Base-by-base conservation (phyloP, 768 basidiomycete species). In the Tylopilus rubrobrunneus region DNA sequence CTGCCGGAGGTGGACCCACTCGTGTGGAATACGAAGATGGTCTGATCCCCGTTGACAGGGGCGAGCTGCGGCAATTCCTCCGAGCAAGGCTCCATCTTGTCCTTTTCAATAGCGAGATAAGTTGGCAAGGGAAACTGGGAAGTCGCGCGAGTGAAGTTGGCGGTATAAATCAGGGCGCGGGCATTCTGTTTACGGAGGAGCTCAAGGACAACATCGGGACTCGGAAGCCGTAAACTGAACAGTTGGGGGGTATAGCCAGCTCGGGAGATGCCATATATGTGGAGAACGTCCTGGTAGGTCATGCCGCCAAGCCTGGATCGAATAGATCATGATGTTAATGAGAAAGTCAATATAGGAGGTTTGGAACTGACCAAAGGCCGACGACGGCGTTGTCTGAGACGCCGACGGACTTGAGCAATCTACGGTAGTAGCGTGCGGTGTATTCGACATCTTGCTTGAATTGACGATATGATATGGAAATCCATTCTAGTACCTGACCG, bases 1-100 rank as follows among this genome's bases (percentile, higher is more conserved):
- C 82, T 86, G 47, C 87, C 88, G n/a, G 87, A 89, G 7, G 89
- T 90, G 36, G 87, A 89, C 17, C 89, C 89, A 54, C 84, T 86
- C 11, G 89, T 89, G 67, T 89, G 89, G 75, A 88, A 90, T 49
- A 89, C 74, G 73, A 89, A 83, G 45, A 78, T 77, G 27, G 74
- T 67, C 48, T 85, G 82, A 51, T 73, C 69, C 31, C 58, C 70
- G 47, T 52, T 56, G 48, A 53, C 65, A 51, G 61, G 68, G 58
- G 72, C 67, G 37, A 82, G 69, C 19, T 69, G 69, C 28, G 82
- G 80, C 9, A 86, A 67, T 31, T 73, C 62, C 25, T 71, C 67
- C 37, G 70, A 62, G 33, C 73, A 68, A 33, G 56, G 56, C 58
- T 55, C 70, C 75, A 78, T 69, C 37, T 69, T 62, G 48, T 71